phyloP scores from a whole-genome alignment of 768 basidiomycete species.

The Guyanaporus albipodus region DNA sequence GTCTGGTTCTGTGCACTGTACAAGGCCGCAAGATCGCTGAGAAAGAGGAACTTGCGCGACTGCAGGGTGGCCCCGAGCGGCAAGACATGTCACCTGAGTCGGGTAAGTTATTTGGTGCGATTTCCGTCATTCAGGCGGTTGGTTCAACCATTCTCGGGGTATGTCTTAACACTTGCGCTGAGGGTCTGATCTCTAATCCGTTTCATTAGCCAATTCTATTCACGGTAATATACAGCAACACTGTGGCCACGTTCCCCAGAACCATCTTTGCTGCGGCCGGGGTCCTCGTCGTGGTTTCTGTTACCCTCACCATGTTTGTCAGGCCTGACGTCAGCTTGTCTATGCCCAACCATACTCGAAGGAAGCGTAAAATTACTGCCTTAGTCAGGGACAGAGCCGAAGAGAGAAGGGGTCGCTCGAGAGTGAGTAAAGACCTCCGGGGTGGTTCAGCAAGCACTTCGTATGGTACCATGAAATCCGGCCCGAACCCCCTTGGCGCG shows the following conservation, averaged over 20 bases:
- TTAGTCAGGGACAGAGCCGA: conserved; percentile 8
- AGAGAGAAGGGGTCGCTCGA: conserved; percentile 26
- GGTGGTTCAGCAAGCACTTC: conserved; percentile 26
- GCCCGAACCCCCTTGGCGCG: conserved; percentile 4
- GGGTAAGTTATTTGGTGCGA: conserved; percentile 67
- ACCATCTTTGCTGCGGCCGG: conserved; percentile 64
- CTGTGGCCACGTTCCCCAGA: conserved; percentile 61
- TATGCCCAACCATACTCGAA: conserved; percentile 10
- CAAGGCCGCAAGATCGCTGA: conserved; percentile 29
- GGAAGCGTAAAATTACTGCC: conserved; percentile 1
- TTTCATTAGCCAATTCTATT: conserved; percentile 60
- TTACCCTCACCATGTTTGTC: conserved; percentile 45
- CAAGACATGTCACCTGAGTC: conserved; percentile 34
- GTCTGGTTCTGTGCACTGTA: conserved; percentile 69
- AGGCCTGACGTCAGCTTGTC: conserved; percentile 30
- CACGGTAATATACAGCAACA: conserved; percentile 59
- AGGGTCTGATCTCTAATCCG: conserved; percentile 8
- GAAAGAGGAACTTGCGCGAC: conserved; percentile 35
- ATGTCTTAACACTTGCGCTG: conserved; percentile 6
- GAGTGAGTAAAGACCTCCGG: conserved; percentile 40
- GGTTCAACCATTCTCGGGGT: conserved; percentile 59
- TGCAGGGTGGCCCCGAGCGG: conserved; percentile 3
- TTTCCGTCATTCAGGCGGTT: conserved; percentile 63
- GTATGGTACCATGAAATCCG: conserved; percentile 16
- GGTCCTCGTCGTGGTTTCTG: conserved; percentile 46